phyloP scores from a whole-genome alignment of 306 rosid genomes.

The Aeschynomene evenia region DNA sequence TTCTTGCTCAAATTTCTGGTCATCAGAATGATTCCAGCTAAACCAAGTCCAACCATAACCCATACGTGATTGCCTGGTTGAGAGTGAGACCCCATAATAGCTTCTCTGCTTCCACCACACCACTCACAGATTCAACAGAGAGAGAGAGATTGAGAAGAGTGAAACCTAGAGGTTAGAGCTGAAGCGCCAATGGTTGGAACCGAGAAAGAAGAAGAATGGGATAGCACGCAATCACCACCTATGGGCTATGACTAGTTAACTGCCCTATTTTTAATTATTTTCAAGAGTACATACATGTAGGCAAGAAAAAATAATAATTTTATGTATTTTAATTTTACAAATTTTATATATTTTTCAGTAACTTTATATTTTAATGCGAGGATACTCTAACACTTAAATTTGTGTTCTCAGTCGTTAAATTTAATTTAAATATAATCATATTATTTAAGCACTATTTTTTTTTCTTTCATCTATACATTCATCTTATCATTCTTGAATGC shows the following conservation, averaged over 20 bases:
- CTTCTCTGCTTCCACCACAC: background rate
- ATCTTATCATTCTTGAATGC: too few species aligned
- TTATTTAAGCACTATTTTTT: too few species aligned
- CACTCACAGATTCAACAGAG: background rate
- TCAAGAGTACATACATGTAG: too few species aligned
- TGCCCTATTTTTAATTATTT: background rate
- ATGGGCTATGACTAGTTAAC: background rate
- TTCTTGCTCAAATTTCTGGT: constrained; percentile 52
- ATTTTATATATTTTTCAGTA: too few species aligned
- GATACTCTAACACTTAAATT: too few species aligned
- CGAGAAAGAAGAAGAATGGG: background rate
- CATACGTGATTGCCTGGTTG: constrained; percentile 22
- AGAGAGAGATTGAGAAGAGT: background rate
- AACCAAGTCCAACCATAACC: constrained; percentile 78
- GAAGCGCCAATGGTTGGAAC: background rate
- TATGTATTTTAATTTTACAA: too few species aligned
- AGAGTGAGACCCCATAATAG: background rate
- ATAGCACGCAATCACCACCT: background rate
- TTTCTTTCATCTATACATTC: too few species aligned
- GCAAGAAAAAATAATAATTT: too few species aligned
- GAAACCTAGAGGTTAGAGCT: background rate
- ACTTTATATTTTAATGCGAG: too few species aligned
- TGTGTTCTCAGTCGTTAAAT: too few species aligned
- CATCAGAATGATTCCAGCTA: constrained; percentile 77
- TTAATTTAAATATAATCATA: too few species aligned